A percentile compares a stretch with the other conserved stretches of the same genome.
Evolutionary conservation across 768 basidiomycete genomes (phyloP).

Genomic region (Boletus subcaerulescens): DNA sequence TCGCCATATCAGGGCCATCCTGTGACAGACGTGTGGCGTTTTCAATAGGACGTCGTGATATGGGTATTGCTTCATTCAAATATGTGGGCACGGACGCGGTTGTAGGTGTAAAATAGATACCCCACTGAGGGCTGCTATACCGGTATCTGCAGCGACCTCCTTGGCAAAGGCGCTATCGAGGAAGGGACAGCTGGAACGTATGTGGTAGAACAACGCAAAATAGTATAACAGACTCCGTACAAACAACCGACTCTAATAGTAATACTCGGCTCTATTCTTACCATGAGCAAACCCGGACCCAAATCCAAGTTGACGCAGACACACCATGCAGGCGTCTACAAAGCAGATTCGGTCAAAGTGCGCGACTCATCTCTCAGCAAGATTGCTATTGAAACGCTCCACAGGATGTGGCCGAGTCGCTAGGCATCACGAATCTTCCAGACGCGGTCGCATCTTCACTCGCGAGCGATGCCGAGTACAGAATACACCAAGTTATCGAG

Average conservation of each 20-base stretch:
- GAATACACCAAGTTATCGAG: conserved; percentile 93
- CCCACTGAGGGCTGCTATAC: neutral
- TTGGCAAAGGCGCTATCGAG: too few relatives aligned
- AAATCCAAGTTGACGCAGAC: conserved; percentile 46
- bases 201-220: neutral
- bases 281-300: conserved; percentile 42
- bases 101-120: neutral
- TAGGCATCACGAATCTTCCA: conserved; percentile 71
- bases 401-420: conserved; percentile 88
- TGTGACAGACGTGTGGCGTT: neutral
- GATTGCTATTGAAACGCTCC: conserved; percentile 10
- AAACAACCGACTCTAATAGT: neutral
- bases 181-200: too few relatives aligned
- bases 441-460: conserved; percentile 80
- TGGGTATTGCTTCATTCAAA: neutral
- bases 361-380: conserved; percentile 17
- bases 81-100: neutral
- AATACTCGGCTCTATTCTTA: neutral
- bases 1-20: neutral
- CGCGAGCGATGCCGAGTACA: conserved; percentile 95
- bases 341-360: conserved; percentile 62
- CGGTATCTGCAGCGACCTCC: neutral
- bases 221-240: neutral
- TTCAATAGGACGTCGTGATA: conserved; percentile 7
- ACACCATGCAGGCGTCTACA: conserved; percentile 60